Conservation (phyloP, 257 asterid species). For the Schizonepeta tenuifolia region DNA sequence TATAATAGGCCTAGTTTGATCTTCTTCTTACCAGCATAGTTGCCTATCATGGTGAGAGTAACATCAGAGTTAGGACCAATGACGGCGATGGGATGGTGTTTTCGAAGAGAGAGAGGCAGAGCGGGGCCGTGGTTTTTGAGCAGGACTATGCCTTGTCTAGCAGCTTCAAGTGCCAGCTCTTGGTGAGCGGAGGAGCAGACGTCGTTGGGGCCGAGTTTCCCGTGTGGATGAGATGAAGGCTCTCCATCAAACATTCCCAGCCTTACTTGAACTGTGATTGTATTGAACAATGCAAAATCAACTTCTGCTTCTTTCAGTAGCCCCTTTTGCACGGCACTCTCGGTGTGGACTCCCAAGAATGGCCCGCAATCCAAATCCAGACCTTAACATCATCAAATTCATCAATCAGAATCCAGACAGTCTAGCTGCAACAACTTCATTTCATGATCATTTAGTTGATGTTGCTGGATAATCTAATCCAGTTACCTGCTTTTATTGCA, state of each 20-base stretch:
- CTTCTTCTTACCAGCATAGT: constrained; percentile 64
- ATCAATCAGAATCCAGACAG: background rate
- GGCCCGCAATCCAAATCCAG: constrained; percentile 88
- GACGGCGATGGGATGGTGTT: constrained; percentile 65
- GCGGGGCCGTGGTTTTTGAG: constrained; percentile 66
- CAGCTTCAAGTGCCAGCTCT: constrained; percentile 80
- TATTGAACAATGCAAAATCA: constrained; percentile 56
- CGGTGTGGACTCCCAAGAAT: constrained; percentile 61
- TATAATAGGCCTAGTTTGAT: background rate
- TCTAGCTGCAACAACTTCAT: background rate
- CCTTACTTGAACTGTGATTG: constrained; percentile 71
- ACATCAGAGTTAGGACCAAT: constrained; percentile 80
- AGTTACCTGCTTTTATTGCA: constrained; percentile 74
- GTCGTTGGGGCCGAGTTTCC: constrained; percentile 64
- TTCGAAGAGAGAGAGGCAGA: constrained; percentile 62
- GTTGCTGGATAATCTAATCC: background rate
- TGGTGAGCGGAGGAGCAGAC: constrained; percentile 71
- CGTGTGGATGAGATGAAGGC: constrained; percentile 57
- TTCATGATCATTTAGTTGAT: background rate
- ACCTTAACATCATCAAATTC: constrained; percentile 40
- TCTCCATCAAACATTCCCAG: constrained; percentile 91
- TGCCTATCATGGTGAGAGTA: constrained; percentile 79
- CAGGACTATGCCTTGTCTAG: constrained; percentile 76
- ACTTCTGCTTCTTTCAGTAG: constrained; percentile 61
- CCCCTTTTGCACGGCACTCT: constrained; percentile 63